Evolutionary conservation across 1,284 basidiomycete genomes (phyloP).

Genomic region (Puccinia sorghi): DNA sequence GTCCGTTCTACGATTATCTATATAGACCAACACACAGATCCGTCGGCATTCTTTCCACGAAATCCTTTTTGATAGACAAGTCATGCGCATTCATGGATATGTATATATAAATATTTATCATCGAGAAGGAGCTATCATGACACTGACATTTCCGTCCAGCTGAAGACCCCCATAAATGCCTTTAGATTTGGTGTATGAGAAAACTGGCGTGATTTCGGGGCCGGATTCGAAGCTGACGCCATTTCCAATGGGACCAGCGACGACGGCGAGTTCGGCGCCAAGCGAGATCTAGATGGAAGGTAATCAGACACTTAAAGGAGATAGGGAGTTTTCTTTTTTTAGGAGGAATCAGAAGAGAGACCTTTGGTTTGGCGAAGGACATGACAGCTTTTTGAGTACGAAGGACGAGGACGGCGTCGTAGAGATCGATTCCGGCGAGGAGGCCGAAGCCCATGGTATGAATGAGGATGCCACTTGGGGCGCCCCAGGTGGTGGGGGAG

Average conservation of each 20-base stretch:
- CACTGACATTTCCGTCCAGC: constrained; percentile 57
- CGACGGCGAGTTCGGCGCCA: constrained; percentile 56
- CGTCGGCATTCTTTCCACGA: too few relatives aligned
- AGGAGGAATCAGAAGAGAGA: constrained; percentile 4
- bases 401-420: constrained; percentile 59
- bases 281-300: constrained; percentile 53
- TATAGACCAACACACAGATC: neutral
- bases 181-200: constrained; percentile 59
- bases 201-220: constrained; percentile 55
- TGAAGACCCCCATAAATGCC: constrained; percentile 58
- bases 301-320: too few relatives aligned
- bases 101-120: too few relatives aligned
- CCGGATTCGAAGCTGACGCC: constrained; percentile 57
- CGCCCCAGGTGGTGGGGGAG: constrained; percentile 54
- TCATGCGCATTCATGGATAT: too few relatives aligned
- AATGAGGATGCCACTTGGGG: constrained; percentile 51
- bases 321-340: too few relatives aligned
- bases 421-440: constrained; percentile 58
- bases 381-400: constrained; percentile 55
- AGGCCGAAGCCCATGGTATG: constrained; percentile 57
- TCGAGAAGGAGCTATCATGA: too few relatives aligned
- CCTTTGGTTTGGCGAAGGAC: constrained; percentile 47
- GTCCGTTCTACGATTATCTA: constrained; percentile 14
- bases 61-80: neutral
- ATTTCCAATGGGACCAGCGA: constrained; percentile 59